Evolutionary conservation across 2,329 filamentous ascomycete genomes (phyloP).

Genomic region (Fusarium illudens): DNA sequence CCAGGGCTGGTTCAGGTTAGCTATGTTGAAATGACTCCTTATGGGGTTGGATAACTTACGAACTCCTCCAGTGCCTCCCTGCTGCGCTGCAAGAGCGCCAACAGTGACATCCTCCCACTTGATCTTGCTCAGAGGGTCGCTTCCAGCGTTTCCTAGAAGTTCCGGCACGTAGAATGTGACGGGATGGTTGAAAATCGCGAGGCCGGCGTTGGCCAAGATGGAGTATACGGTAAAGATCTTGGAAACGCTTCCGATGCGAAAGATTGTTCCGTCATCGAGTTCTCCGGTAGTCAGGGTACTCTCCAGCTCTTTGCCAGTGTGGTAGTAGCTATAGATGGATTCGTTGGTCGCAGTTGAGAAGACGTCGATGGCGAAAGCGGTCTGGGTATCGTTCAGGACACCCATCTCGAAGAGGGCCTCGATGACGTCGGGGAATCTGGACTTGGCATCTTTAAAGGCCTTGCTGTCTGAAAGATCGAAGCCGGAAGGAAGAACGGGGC

Average conservation of each 20-base stretch:
- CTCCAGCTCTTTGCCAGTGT: constrained; percentile 8
- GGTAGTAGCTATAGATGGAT: constrained; percentile 26
- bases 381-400: neutral
- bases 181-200: constrained; percentile 35
- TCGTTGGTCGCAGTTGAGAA: constrained; percentile 30
- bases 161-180: constrained; percentile 43
- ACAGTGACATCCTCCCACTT: constrained; percentile 36
- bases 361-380: constrained; percentile 22
- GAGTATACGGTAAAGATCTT: constrained; percentile 43
- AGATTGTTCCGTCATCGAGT: constrained; percentile 37
- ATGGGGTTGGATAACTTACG: neutral
- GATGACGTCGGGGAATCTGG: neutral
- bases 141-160: constrained; percentile 15
- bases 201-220: constrained; percentile 33
- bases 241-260: constrained; percentile 42
- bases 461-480: neutral
- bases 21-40: neutral
- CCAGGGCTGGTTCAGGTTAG: neutral
- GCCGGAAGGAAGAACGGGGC: neutral
- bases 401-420: neutral
- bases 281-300: constrained; percentile 5
- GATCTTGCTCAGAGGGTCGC: constrained; percentile 5
- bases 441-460: neutral
- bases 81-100: constrained; percentile 33
- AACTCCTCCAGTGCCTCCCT: constrained; percentile 24